Percentiles rank a stretch among this genome's conserved stretches.
phyloP scores from a whole-genome alignment of 306 rosid species.

The Sechiopsis laciniata region DNA sequence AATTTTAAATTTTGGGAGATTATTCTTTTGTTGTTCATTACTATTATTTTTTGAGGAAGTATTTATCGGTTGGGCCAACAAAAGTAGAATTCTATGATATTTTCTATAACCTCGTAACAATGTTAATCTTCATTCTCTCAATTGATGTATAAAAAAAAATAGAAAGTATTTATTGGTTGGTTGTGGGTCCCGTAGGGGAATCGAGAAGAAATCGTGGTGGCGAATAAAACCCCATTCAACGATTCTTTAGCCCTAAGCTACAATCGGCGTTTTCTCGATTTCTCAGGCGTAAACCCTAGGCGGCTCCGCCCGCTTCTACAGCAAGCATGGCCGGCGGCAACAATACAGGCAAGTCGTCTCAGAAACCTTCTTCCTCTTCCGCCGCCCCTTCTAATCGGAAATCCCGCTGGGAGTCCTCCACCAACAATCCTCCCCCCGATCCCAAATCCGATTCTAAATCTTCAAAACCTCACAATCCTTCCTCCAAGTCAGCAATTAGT shows the following conservation, averaged over 20 bases:
- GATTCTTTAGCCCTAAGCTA: not conserved
- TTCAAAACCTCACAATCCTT: slow-evolving; percentile 33
- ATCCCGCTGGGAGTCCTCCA: slow-evolving; percentile 71
- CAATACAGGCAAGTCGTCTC: slow-evolving; percentile 35
- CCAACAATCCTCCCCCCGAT: slow-evolving; percentile 33
- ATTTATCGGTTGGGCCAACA: too few species aligned
- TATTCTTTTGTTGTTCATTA: too few species aligned
- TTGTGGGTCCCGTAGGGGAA: not conserved
- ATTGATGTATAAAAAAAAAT: too few species aligned
- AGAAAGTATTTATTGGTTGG: not conserved
- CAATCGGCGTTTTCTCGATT: not conserved
- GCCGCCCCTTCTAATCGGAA: slow-evolving; percentile 52
- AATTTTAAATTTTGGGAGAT: too few species aligned
- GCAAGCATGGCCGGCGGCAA: slow-evolving; percentile 72
- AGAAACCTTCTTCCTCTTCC: slow-evolving; percentile 39
- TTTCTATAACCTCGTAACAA: too few species aligned
- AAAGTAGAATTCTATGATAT: too few species aligned
- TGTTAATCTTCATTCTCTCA: too few species aligned
- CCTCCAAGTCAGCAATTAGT: slow-evolving; percentile 34
- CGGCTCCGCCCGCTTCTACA: not conserved
- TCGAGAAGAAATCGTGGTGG: not conserved
- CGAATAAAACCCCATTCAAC: not conserved
- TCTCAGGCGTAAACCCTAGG: slow-evolving; percentile 18
- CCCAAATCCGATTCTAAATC: slow-evolving; percentile 34
- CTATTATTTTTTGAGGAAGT: too few species aligned